These are phyloP conservation scores for Persicaria maculosa DNA, from an alignment of 148 eudicot species.

Conservation along the genomic window DNA sequence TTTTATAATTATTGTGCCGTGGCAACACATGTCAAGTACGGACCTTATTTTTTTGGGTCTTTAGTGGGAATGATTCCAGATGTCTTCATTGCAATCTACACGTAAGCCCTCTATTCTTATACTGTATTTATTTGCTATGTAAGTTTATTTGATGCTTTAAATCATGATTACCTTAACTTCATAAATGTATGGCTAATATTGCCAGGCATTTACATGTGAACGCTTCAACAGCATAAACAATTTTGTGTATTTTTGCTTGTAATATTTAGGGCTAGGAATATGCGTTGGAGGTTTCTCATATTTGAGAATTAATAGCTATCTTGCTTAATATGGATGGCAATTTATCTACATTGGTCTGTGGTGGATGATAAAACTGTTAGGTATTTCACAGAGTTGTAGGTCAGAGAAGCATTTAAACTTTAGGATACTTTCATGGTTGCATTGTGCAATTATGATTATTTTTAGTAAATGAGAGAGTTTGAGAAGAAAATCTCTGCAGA, in stretches of 20 bases:
- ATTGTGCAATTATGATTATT: not conserved
- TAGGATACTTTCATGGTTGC: not conserved
- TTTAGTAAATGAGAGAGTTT: too few species aligned
- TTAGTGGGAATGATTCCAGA: constrained; percentile 77
- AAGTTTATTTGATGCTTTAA: not conserved
- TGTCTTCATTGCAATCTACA: constrained; percentile 66
- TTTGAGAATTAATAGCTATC: not conserved
- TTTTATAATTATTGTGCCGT: constrained; percentile 66
- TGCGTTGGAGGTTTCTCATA: not conserved
- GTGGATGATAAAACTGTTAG: not conserved
- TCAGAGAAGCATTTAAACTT: not conserved
- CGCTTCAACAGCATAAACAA: not conserved
- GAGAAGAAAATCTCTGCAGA: too few species aligned
- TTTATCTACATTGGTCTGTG: not conserved
- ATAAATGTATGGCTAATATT: not conserved
- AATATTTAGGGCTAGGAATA: not conserved
- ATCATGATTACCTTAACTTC: not conserved
- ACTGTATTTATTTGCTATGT: not conserved
- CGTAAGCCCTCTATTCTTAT: constrained; percentile 8
- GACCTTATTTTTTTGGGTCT: constrained; percentile 64
- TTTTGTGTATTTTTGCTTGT: not conserved
- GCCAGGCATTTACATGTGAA: not conserved
- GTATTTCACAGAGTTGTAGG: not conserved
- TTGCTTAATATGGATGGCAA: not conserved
- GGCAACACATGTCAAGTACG: constrained; percentile 67